A percentile compares a stretch with the other conserved stretches of the same genome.
Evolutionary conservation across 2,329 filamentous ascomycete species (phyloP).

Genomic region (Pseudocercospora eumusae): DNA sequence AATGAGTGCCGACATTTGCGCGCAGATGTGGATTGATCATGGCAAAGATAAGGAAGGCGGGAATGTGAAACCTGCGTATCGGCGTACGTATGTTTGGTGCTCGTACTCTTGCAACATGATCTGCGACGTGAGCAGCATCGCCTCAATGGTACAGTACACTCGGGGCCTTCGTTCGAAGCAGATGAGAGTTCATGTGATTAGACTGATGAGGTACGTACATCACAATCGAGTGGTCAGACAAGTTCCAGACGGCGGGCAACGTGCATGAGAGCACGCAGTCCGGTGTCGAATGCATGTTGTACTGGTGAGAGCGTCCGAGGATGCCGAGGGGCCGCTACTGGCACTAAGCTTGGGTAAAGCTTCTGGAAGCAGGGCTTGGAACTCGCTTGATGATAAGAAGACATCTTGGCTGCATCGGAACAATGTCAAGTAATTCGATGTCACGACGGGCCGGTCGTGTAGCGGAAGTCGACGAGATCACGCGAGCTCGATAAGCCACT

Average conservation of each 20-base stretch:
- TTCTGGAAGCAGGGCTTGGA: constrained; percentile 12
- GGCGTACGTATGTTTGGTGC: background rate
- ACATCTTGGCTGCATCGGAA: background rate
- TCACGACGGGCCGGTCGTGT: background rate
- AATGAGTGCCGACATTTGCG: constrained; percentile 4
- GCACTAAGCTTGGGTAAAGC: background rate
- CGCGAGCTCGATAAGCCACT: constrained; percentile 3
- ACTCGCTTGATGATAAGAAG: constrained; percentile 12
- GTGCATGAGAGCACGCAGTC: background rate
- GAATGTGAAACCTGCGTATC: background rate
- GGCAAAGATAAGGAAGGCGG: background rate
- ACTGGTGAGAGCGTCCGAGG: background rate
- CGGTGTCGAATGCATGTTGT: background rate
- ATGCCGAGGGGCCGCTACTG: background rate
- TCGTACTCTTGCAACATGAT: background rate
- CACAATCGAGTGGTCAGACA: background rate
- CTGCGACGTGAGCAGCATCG: background rate
- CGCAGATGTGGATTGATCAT: background rate
- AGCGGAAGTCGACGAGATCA: background rate
- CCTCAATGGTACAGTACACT: background rate
- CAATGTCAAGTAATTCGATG: background rate
- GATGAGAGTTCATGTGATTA: background rate
- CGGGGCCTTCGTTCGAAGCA: background rate
- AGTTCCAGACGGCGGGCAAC: background rate
- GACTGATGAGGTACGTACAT: background rate